Percentiles rank a stretch among this genome's conserved stretches.
These are phyloP conservation scores for Canna indica DNA, from an alignment of 176 grass and related monocot species.

Conservation along the genomic window DNA sequence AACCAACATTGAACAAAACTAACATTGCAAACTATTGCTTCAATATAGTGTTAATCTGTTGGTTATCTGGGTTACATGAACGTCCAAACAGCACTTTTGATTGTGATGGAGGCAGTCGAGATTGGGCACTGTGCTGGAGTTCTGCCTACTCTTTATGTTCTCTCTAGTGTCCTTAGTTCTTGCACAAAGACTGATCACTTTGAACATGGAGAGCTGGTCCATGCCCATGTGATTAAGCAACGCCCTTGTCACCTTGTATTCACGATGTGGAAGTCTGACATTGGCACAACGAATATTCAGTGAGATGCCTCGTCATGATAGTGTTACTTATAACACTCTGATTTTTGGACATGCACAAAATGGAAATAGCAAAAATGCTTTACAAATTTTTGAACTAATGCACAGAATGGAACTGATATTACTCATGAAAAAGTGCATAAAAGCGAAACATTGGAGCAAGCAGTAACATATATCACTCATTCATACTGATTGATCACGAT, in stretches of 20 bases:
- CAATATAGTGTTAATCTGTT: too few relatives aligned
- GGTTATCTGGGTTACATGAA: too few relatives aligned
- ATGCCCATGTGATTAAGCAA: constrained; percentile 61
- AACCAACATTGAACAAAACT: too few relatives aligned
- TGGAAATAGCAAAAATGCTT: constrained; percentile 29
- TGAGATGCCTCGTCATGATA: constrained; percentile 37
- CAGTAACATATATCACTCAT: too few relatives aligned
- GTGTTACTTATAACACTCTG: constrained; percentile 49
- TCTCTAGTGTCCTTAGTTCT: constrained; percentile 53
- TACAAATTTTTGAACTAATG: constrained; percentile 42
- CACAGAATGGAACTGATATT: too few relatives aligned
- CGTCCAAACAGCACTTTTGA: too few relatives aligned
- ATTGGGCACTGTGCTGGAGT: constrained; percentile 25
- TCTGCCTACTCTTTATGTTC: constrained; percentile 40
- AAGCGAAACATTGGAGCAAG: too few relatives aligned
- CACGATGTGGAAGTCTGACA: constrained; percentile 22
- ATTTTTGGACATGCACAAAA: constrained; percentile 52
- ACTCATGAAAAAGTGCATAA: too few relatives aligned
- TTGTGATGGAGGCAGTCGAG: too few relatives aligned
- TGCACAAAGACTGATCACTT: constrained; percentile 40
- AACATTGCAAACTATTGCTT: too few relatives aligned
- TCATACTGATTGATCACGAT: too few relatives aligned
- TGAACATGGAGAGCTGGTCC: constrained; percentile 32
- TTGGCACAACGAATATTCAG: constrained; percentile 38
- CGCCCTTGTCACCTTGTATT: constrained; percentile 41